A percentile compares a stretch with the other conserved stretches of the same genome.
phyloP scores from a whole-genome alignment of 2,329 filamentous ascomycete species.

The Lithohypha guttulata region DNA sequence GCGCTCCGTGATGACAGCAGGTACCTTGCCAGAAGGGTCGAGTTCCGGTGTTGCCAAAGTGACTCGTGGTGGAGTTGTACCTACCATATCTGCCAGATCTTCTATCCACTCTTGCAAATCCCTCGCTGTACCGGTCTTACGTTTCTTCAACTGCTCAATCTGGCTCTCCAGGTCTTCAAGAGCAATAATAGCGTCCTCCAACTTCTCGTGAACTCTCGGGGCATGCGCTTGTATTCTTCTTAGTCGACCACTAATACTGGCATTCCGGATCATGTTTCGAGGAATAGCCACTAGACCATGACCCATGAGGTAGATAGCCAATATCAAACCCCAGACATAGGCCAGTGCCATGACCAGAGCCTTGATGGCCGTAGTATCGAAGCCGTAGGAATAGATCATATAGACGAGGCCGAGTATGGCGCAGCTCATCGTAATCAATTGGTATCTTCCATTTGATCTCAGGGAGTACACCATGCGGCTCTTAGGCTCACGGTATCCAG shows the following conservation, averaged over 20 bases:
- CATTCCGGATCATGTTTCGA: slow-evolving; percentile 65
- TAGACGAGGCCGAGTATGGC: slow-evolving; percentile 67
- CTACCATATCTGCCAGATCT: slow-evolving; percentile 63
- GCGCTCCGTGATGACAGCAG: slow-evolving; percentile 79
- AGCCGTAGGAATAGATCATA: slow-evolving; percentile 66
- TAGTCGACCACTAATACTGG: slow-evolving; percentile 63
- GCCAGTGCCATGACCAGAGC: slow-evolving; percentile 82
- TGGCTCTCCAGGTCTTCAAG: slow-evolving; percentile 74
- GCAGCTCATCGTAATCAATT: slow-evolving; percentile 64
- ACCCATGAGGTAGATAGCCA: slow-evolving; percentile 96
- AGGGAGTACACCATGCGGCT: slow-evolving; percentile 75
- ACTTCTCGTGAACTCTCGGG: slow-evolving; percentile 71
- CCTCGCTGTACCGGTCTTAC: slow-evolving; percentile 66
- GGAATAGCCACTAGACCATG: slow-evolving; percentile 91
- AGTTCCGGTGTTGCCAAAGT: slow-evolving; percentile 31
- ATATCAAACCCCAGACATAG: slow-evolving; percentile 82
- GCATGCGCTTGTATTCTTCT: slow-evolving; percentile 67
- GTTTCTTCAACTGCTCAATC: slow-evolving; percentile 64
- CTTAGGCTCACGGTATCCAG: slow-evolving; percentile 79
- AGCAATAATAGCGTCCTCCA: slow-evolving; percentile 71
- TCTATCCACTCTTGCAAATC: slow-evolving; percentile 92
- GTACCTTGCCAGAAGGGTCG: slow-evolving; percentile 43
- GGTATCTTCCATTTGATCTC: slow-evolving; percentile 77
- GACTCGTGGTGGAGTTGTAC: slow-evolving; percentile 55
- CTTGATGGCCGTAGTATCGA: slow-evolving; percentile 64